Percentiles rank a stretch among this genome's conserved stretches.
Evolutionary conservation across 1,139 yeast species (phyloP).

Genomic region (Debaryomycetaceae sp.): DNA sequence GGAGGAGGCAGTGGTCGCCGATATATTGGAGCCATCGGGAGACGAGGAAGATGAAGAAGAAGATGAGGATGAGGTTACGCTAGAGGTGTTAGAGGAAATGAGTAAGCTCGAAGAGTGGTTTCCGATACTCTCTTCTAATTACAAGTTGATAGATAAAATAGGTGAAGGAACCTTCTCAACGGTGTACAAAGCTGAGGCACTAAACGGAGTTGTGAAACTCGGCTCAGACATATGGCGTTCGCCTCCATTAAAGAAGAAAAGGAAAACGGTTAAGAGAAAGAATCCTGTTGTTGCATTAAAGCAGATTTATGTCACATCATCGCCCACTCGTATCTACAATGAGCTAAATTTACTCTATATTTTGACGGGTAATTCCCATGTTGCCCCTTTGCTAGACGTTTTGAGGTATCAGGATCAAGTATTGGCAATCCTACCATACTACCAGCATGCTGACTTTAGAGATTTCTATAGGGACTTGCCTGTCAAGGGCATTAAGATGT

Average conservation of each 20-base stretch:
- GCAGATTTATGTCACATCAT: conserved; percentile 90
- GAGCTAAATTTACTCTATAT: conserved; percentile 76
- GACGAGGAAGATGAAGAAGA: conserved; percentile 9
- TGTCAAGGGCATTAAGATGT: conserved; percentile 71
- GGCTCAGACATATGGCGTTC: conserved; percentile 45
- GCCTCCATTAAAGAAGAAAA: conserved; percentile 36
- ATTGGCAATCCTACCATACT: conserved; percentile 86
- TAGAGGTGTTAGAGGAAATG: conserved; percentile 66
- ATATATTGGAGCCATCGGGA: not conserved
- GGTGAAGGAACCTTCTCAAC: conserved; percentile 96
- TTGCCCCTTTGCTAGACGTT: conserved; percentile 89
- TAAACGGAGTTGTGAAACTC: conserved; percentile 39
- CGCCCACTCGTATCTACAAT: conserved; percentile 85
- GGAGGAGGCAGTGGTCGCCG: not conserved
- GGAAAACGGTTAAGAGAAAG: conserved; percentile 18
- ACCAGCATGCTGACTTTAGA: conserved; percentile 87
- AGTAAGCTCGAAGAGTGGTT: conserved; percentile 59
- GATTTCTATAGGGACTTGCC: conserved; percentile 81
- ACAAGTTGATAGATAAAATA: conserved; percentile 72
- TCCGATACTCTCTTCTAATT: conserved; percentile 56
- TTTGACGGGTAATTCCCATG: conserved; percentile 64
- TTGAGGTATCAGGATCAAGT: conserved; percentile 87
- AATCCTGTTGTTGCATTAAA: conserved; percentile 81
- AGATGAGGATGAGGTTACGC: conserved; percentile 45
- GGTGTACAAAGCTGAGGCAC: conserved; percentile 84